Conservation (phyloP, 2,329 filamentous ascomycete species). For the Helotiales sp. region DNA sequence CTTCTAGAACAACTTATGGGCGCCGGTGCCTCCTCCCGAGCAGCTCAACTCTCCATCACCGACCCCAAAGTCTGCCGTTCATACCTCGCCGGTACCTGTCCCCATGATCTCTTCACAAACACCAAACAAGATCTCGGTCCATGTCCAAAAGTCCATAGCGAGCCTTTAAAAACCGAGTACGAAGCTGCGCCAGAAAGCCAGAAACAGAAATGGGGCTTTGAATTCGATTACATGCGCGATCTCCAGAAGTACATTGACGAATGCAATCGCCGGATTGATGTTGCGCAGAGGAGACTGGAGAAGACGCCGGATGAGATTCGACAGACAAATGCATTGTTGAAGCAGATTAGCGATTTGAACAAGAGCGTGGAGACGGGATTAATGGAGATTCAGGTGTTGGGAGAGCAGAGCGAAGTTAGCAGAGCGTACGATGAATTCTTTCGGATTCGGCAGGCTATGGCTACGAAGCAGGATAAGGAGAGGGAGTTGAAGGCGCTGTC, state of each 20-base stretch:
- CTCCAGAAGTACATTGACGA: conserved; percentile 97
- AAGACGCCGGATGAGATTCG: conserved; percentile 98
- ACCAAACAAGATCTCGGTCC: conserved; percentile 95
- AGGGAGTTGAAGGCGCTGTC: conserved; percentile 85
- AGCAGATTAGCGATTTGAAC: conserved; percentile 78
- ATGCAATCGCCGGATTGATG: conserved; percentile 91
- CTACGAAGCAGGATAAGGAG: conserved; percentile 80
- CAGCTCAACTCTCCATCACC: conserved; percentile 80
- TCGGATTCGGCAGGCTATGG: conserved; percentile 76
- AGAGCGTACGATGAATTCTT: conserved; percentile 85
- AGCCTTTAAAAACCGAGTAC: conserved; percentile 87
- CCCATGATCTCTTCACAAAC: conserved; percentile 98
- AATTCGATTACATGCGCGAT: conserved; percentile 95
- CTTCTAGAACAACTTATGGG: conserved; percentile 85
- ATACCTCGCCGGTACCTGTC: conserved; percentile 90
- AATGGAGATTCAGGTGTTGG: conserved; percentile 82
- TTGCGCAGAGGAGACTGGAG: conserved; percentile 84
- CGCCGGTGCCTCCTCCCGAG: conserved; percentile 69
- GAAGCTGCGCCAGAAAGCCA: conserved; percentile 71
- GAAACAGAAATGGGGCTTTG: conserved; percentile 72
- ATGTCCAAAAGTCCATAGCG: conserved; percentile 85
- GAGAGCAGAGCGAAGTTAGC: conserved; percentile 77
- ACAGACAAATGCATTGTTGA: conserved; percentile 88
- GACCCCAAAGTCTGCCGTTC: conserved; percentile 95
- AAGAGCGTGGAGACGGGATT: conserved; percentile 79